These are phyloP conservation scores for Boletellus sp. DNA, from an alignment of 768 basidiomycete genomes.

Conservation along the genomic window DNA sequence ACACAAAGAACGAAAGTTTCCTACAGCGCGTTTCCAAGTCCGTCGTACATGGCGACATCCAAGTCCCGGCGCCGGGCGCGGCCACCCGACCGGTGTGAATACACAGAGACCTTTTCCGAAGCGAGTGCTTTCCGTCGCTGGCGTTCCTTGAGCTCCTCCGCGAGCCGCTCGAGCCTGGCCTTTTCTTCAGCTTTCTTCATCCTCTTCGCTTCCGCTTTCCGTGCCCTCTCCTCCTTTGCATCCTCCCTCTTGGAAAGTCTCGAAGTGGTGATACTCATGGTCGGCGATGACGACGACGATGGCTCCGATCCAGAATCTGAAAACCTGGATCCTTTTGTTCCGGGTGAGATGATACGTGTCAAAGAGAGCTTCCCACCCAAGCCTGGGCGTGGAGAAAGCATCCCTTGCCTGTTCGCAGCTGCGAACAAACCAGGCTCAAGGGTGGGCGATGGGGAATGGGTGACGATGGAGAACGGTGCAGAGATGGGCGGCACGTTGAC, in stretches of 20 bases:
- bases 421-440: slow-evolving; percentile 3
- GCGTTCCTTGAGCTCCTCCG: slow-evolving; percentile 42
- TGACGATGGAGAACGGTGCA: slow-evolving; percentile 14
- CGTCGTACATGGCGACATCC: slow-evolving; percentile 32
- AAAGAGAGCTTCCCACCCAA: slow-evolving; percentile 20
- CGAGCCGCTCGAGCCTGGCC: slow-evolving; percentile 40
- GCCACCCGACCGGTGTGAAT: slow-evolving; percentile 23
- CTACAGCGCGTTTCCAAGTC: slow-evolving; percentile 27
- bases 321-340: slow-evolving; percentile 13
- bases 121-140: slow-evolving; percentile 30
- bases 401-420: neutral
- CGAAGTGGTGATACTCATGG: slow-evolving; percentile 7
- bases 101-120: slow-evolving; percentile 30
- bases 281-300: slow-evolving; percentile 17
- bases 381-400: slow-evolving; percentile 5
- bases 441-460: slow-evolving; percentile 15
- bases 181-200: slow-evolving; percentile 41
- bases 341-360: slow-evolving; percentile 27
- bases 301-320: slow-evolving; percentile 4
- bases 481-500: slow-evolving; percentile 26
- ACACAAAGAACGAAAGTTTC: neutral
- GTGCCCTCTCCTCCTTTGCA: slow-evolving; percentile 40
- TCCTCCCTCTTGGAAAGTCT: slow-evolving; percentile 21
- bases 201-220: slow-evolving; percentile 42
- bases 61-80: slow-evolving; percentile 23